Percentiles rank a stretch among this genome's conserved stretches.
phyloP scores from a whole-genome alignment of 129 eudicot genomes.

The Centella asiatica region DNA sequence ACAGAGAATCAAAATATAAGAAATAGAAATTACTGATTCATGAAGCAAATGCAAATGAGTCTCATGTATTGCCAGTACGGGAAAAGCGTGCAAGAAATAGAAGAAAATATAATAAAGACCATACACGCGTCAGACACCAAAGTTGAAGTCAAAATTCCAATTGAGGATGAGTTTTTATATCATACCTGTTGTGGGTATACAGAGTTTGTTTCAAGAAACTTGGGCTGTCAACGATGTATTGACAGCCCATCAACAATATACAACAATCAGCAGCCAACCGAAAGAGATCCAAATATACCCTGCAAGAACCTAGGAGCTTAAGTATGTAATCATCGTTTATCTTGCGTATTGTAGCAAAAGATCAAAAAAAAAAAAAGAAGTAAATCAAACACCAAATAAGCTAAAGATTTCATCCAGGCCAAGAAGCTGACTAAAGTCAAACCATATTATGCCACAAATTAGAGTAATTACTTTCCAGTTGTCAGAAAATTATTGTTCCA shows the following conservation, averaged over 20 bases:
- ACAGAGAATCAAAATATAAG: constrained; percentile 6
- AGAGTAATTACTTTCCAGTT: constrained; percentile 1
- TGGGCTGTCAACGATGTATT: constrained; percentile 45
- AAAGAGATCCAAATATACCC: neutral
- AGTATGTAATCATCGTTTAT: neutral
- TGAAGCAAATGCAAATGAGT: neutral
- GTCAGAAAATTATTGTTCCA: neutral
- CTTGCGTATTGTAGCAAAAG: neutral
- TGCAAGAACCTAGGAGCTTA: neutral
- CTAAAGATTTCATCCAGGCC: neutral
- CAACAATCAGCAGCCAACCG: constrained; percentile 18
- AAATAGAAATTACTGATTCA: neutral
- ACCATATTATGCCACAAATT: neutral
- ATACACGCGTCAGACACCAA: too few relatives aligned
- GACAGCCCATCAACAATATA: constrained; percentile 33
- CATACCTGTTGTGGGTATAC: constrained; percentile 26
- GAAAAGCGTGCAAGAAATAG: constrained; percentile 11
- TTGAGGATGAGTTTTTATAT: constrained; percentile 9
- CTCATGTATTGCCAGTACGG: neutral
- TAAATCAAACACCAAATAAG: neutral
- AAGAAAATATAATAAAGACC: neutral
- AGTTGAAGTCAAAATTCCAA: constrained; percentile 11
- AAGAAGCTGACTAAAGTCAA: neutral
- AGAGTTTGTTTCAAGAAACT: constrained; percentile 15
- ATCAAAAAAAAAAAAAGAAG: too few relatives aligned